Evolutionary conservation across 768 basidiomycete genomes (phyloP).

Genomic region (Panaeolus cyanescens): DNA sequence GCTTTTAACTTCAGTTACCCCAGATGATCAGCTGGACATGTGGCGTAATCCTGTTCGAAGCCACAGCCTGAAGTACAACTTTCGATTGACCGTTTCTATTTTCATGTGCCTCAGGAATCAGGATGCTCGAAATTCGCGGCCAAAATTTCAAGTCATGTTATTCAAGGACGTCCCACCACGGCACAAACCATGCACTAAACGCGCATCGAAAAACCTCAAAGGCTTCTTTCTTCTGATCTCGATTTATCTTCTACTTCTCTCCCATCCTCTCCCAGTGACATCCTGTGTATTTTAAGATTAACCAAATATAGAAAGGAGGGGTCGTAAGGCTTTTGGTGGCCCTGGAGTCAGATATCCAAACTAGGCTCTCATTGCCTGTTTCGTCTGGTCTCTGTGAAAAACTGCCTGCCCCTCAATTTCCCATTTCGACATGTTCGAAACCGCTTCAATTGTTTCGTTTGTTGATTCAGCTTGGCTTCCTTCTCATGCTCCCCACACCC

Average conservation of each 20-base stretch:
- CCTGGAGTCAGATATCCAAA: slow-evolving; percentile 1
- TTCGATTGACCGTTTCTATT: too few relatives aligned
- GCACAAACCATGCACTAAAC: not conserved
- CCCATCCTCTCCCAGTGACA: too few relatives aligned
- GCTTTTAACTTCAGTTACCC: too few relatives aligned
- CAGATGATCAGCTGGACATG: too few relatives aligned
- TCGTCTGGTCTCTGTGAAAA: not conserved
- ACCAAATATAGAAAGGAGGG: not conserved
- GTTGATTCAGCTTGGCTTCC: not conserved
- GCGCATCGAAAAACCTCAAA: not conserved
- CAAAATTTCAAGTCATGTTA: too few relatives aligned
- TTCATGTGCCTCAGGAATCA: too few relatives aligned
- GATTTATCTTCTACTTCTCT: not conserved
- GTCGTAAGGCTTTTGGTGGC: not conserved
- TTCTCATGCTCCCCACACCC: not conserved
- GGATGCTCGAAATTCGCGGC: too few relatives aligned
- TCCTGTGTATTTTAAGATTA: not conserved
- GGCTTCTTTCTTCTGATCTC: not conserved
- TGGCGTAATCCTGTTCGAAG: too few relatives aligned
- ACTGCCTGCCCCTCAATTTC: not conserved
- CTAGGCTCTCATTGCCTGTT: slow-evolving; percentile 1
- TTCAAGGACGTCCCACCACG: not conserved
- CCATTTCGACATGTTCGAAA: not conserved
- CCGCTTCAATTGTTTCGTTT: not conserved
- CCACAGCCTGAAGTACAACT: too few relatives aligned